Evolutionary conservation across 139 green algal species (phyloP), one percentile per base, ranked within the genome.

Genomic region (Marvania coccoides): DNA sequence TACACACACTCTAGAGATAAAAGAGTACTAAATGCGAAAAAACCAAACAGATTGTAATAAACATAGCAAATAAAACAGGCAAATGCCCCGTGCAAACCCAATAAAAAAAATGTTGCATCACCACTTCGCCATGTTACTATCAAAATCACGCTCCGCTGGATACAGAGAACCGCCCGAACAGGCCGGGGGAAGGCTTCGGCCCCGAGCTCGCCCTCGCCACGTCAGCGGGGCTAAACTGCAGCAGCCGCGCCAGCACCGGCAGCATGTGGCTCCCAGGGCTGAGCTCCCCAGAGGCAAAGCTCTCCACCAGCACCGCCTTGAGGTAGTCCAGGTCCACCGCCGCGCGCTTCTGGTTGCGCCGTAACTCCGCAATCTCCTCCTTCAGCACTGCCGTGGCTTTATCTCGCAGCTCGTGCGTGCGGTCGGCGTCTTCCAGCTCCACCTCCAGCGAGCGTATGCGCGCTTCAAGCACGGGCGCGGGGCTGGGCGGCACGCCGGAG

Each of bases 321-420:
- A 84, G 39, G 51, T 84, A 84, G 6, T 67, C 58, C 3, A 77
- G 14, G 40, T 83, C 63, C 13, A 84, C 61, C 7, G 13, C 62
- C 1, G 39, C 48, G 2, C 74, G 59, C 48, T 64, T 63, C 42
- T 65, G 46, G 5, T 51, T 38, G 24, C 77, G 69, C 62, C 60
- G 42, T 15, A 83, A 29, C 46, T 83, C 71, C 19, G 69, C 74
- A 35, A 83, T 74, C 31, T 84, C 77, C 24, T 80, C 74, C 62
- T 84, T 84, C 2, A 79, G 47, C n/a, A 84, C 70, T 2, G 51
- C 68, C 6, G 63, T 71, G 14, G 77, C 77, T 23, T 33, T 55
- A 56, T 84, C 77, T 24, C 77, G 68, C 57, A 84, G 57, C 35
- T 59, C 55, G 28, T 84, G 78, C 7, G 78, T 84, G 39, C 59